Evolutionary conservation across 2,329 filamentous ascomycete species (phyloP).

Genomic region (Eutypa lata): DNA sequence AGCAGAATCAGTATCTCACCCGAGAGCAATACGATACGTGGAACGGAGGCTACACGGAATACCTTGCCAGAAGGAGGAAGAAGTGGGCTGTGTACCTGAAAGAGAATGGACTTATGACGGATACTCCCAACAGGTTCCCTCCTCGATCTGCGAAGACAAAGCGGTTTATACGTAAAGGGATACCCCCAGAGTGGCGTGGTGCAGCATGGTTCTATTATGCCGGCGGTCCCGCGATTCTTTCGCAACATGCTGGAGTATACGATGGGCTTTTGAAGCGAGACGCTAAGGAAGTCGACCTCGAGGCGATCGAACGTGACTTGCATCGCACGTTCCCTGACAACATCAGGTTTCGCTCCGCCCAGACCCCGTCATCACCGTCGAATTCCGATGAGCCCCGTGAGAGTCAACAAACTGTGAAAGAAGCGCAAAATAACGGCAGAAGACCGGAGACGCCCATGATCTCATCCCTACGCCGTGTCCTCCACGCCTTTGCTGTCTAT

Average conservation of each 20-base stretch:
- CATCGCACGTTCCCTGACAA: slow-evolving; percentile 96
- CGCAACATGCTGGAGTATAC: slow-evolving; percentile 75
- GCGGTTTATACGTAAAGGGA: slow-evolving; percentile 86
- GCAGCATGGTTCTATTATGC: slow-evolving; percentile 97
- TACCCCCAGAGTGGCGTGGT: slow-evolving; percentile 91
- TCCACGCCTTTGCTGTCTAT: slow-evolving; percentile 87
- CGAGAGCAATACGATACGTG: slow-evolving; percentile 77
- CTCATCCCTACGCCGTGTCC: slow-evolving; percentile 74
- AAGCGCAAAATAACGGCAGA: slow-evolving; percentile 23
- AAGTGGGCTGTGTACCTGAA: slow-evolving; percentile 82
- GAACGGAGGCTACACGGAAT: slow-evolving; percentile 71
- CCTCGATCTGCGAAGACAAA: slow-evolving; percentile 79
- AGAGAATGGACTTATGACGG: slow-evolving; percentile 70
- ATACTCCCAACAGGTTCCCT: slow-evolving; percentile 74
- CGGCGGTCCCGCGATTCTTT: slow-evolving; percentile 75
- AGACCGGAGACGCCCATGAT: slow-evolving; percentile 72
- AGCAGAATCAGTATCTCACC: slow-evolving; percentile 75
- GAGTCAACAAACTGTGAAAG: slow-evolving; percentile 35
- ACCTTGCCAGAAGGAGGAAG: slow-evolving; percentile 68
- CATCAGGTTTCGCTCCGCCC: slow-evolving; percentile 73
- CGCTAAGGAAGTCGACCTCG: slow-evolving; percentile 71
- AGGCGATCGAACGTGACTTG: slow-evolving; percentile 90
- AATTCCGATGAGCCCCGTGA: slow-evolving; percentile 30
- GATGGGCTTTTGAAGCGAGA: slow-evolving; percentile 61
- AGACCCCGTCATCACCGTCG: slow-evolving; percentile 27